Conservation (phyloP, 441 rosid species). For the Heliophila coronopifolia region DNA sequence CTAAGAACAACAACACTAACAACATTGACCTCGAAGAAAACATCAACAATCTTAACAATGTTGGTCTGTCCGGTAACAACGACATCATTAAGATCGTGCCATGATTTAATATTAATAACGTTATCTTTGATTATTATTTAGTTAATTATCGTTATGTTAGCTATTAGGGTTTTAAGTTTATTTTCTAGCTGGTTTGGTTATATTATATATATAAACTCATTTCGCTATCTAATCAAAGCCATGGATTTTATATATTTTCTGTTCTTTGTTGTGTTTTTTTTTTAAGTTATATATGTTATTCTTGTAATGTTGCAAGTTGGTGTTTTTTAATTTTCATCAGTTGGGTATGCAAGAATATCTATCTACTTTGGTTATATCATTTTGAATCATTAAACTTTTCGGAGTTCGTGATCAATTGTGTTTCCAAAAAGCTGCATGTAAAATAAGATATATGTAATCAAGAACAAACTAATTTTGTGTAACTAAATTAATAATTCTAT, state of each 20-base stretch:
- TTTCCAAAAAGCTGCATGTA: constrained; percentile 6
- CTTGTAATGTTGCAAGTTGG: too few relatives aligned
- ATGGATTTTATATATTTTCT: constrained; percentile 1
- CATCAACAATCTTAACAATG: constrained; percentile 21
- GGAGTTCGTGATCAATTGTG: constrained; percentile 25
- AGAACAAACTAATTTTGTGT: too few relatives aligned
- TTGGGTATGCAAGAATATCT: constrained; percentile 20
- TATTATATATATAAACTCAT: constrained; percentile 10
- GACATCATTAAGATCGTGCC: constrained; percentile 20
- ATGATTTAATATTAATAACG: constrained; percentile 12
- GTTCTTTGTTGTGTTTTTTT: constrained; percentile 5
- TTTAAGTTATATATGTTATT: constrained; percentile 14
- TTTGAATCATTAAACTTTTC: constrained; percentile 21
- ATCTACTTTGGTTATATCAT: constrained; percentile 22
- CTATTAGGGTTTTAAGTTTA: constrained; percentile 21
- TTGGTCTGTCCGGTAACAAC: constrained; percentile 25
- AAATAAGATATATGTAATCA: too few relatives aligned
- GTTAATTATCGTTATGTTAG: constrained; percentile 4
- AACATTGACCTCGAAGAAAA: constrained; percentile 28
- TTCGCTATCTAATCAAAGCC: constrained; percentile 8
- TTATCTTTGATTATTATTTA: constrained; percentile 5
- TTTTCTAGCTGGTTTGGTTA: constrained; percentile 9
- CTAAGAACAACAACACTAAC: constrained; percentile 31
- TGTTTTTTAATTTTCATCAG: constrained; percentile 14
- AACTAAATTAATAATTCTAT: too few relatives aligned